phyloP scores from a whole-genome alignment of 176 grass and related monocot species.

The maize (Zea mays) region DNA sequence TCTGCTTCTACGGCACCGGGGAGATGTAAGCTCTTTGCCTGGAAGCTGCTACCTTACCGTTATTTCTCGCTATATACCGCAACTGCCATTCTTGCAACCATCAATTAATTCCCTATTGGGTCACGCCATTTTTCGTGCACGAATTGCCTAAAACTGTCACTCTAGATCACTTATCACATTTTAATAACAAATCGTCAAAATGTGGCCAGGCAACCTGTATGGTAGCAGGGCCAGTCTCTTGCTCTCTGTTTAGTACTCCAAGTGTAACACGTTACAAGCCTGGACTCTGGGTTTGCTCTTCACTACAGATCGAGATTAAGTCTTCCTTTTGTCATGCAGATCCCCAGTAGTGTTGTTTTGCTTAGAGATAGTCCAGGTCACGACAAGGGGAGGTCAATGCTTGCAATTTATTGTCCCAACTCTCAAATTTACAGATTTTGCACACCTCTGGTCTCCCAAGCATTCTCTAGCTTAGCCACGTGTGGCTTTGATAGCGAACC shows the following conservation, averaged over 20 bases:
- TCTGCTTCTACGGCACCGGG: conserved; percentile 82
- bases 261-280: neutral
- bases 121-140: neutral
- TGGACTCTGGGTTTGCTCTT: neutral
- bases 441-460: neutral
- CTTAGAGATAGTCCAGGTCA: neutral
- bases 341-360: neutral
- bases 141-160: neutral
- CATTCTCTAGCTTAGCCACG: neutral
- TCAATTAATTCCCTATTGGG: conserved; percentile 5
- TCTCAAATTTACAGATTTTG: neutral
- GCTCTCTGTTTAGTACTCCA: neutral
- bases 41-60: neutral
- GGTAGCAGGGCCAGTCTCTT: neutral
- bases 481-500: neutral
- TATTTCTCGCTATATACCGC: neutral
- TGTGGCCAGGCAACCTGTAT: neutral
- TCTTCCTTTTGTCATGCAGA: neutral
- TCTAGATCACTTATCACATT: neutral
- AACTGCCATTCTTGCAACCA: neutral
- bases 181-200: neutral
- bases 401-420: neutral
- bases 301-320: neutral
- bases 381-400: neutral
- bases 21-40: conserved; percentile 69